phyloP scores from a whole-genome alignment of 805 yeast genomes.

The Kazachstania psychrophila region DNA sequence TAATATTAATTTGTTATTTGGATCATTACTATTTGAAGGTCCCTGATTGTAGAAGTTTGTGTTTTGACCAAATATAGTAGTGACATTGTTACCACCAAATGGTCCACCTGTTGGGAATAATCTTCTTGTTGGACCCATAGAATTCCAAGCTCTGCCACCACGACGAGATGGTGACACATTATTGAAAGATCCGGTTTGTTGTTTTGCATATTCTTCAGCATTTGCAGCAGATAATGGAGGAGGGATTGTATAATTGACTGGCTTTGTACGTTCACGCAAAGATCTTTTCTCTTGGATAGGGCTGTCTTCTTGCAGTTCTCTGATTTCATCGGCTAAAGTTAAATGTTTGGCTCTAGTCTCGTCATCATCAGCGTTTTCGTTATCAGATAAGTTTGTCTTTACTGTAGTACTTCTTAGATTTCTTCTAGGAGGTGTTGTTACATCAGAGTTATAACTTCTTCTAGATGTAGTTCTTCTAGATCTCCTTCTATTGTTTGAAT shows the following conservation, averaged over 20 bases:
- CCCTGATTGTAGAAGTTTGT: slow-evolving; percentile 33
- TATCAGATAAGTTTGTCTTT: slow-evolving; percentile 15
- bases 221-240: slow-evolving; percentile 54
- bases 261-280: slow-evolving; percentile 58
- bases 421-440: slow-evolving; percentile 12
- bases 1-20: slow-evolving; percentile 23
- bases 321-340: slow-evolving; percentile 55
- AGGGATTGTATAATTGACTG: slow-evolving; percentile 71
- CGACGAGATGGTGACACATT: slow-evolving; percentile 29
- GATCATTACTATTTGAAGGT: slow-evolving; percentile 9
- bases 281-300: slow-evolving; percentile 43
- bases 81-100: slow-evolving; percentile 92
- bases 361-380: slow-evolving; percentile 19
- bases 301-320: slow-evolving; percentile 55
- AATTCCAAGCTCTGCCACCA: slow-evolving; percentile 31
- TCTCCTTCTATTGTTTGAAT: slow-evolving; percentile 1
- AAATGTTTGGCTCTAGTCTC: slow-evolving; percentile 19
- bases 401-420: slow-evolving; percentile 21
- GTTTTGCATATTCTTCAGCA: slow-evolving; percentile 24
- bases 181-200: slow-evolving; percentile 6
- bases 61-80: slow-evolving; percentile 68
- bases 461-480: slow-evolving; percentile 15
- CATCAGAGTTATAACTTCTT: slow-evolving; percentile 15
- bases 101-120: slow-evolving; percentile 94
- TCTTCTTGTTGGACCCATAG: slow-evolving; percentile 48